A percentile compares a stretch with the other conserved stretches of the same genome.
Evolutionary conservation across 106 monocot species (phyloP).

Genomic region (Acorus calamus): DNA sequence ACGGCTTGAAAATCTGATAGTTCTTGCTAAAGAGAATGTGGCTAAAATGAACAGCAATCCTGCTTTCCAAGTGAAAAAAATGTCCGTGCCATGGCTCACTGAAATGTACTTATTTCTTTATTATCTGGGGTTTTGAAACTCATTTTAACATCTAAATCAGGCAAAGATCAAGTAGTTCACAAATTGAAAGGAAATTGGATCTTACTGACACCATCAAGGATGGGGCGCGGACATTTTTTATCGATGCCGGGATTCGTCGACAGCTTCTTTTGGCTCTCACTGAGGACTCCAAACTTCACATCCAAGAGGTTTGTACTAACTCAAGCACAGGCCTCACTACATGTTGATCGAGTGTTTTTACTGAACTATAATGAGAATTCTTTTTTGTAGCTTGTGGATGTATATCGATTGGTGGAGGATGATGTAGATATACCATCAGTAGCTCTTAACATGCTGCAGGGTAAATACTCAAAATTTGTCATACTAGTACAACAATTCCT

Average conservation of each 20-base stretch:
- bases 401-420: constrained; percentile 85
- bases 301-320: constrained; percentile 68
- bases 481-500: neutral
- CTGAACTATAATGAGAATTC: neutral
- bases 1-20: constrained; percentile 91
- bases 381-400: constrained; percentile 72
- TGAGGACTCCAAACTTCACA: constrained; percentile 89
- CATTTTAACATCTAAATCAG: constrained; percentile 13
- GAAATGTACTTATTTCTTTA: neutral
- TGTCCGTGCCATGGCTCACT: constrained; percentile 27
- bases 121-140: neutral
- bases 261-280: constrained; percentile 94
- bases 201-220: constrained; percentile 96
- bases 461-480: constrained; percentile 15
- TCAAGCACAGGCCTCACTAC: neutral
- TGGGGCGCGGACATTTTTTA: constrained; percentile 78
- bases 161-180: constrained; percentile 28
- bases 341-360: too few species aligned
- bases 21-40: constrained; percentile 96
- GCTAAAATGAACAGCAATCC: constrained; percentile 79
- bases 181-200: constrained; percentile 60
- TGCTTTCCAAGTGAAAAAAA: constrained; percentile 51
- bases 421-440: constrained; percentile 69
- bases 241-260: constrained; percentile 79
- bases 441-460: constrained; percentile 64